A percentile compares a stretch with the other conserved stretches of the same genome.
Evolutionary conservation across 1,139 yeast species (phyloP).

Genomic region (Kluyveromyces marxianus): DNA sequence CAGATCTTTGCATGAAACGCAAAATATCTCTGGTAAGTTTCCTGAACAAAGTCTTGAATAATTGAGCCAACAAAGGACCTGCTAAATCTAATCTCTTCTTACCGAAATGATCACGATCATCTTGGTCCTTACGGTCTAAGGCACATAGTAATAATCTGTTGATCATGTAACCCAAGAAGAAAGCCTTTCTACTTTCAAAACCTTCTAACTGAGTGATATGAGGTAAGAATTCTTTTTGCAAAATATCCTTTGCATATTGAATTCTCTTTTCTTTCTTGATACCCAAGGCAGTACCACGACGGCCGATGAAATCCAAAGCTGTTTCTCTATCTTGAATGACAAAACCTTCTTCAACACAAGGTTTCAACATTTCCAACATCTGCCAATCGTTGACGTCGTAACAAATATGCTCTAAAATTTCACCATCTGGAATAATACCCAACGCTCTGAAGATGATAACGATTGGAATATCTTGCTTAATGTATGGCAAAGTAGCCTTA

Average conservation of each 20-base stretch:
- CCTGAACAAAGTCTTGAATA: constrained; percentile 89
- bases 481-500: constrained; percentile 92
- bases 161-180: constrained; percentile 95
- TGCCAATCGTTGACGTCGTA: constrained; percentile 98
- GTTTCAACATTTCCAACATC: constrained; percentile 97
- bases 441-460: constrained; percentile 95
- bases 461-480: constrained; percentile 93
- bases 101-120: constrained; percentile 99
- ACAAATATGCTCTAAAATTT: constrained; percentile 94
- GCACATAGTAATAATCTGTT: constrained; percentile 92
- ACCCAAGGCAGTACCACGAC: constrained; percentile 93
- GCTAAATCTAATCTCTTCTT: constrained; percentile 96
- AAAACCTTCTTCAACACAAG: constrained; percentile 98
- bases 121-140: constrained; percentile 93
- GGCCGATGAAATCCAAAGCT: constrained; percentile 94
- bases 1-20: constrained; percentile 98
- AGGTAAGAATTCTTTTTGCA: constrained; percentile 92
- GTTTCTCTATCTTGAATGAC: constrained; percentile 97
- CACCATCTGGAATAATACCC: constrained; percentile 99
- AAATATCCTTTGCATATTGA: constrained; percentile 91
- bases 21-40: constrained; percentile 91
- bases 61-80: constrained; percentile 91
- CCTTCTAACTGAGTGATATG: constrained; percentile 98
- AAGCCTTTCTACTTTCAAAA: constrained; percentile 92
- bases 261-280: constrained; percentile 96